These are phyloP conservation scores for Xylaria nigripes DNA, from an alignment of 495 filamentous ascomycete genomes.

Conservation along the genomic window DNA sequence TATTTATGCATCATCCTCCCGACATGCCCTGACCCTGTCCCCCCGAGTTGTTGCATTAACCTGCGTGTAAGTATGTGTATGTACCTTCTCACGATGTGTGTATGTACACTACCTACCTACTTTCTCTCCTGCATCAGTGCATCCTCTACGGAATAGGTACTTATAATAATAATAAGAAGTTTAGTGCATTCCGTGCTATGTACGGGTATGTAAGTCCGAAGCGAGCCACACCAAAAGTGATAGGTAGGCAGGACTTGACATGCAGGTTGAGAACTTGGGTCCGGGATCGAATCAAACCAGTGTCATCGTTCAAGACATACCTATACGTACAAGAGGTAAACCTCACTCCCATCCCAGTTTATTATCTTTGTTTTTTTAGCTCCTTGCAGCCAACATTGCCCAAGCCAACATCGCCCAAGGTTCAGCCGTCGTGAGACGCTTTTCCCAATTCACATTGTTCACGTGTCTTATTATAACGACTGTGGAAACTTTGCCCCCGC, in stretches of 20 bases:
- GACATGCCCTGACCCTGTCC: neutral
- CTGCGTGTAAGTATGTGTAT: neutral
- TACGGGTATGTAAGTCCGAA: neutral
- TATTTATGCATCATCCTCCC: slow-evolving; percentile 5
- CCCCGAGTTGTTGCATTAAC: neutral
- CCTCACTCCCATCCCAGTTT: neutral
- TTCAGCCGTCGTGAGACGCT: neutral
- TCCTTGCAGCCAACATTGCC: neutral
- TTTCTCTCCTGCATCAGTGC: neutral
- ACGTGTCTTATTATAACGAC: neutral
- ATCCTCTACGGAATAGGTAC: neutral
- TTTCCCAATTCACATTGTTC: neutral
- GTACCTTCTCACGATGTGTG: neutral
- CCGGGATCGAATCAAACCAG: neutral
- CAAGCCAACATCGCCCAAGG: neutral
- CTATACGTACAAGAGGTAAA: neutral
- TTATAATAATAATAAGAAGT: neutral
- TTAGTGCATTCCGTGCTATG: neutral
- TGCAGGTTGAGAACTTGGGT: neutral
- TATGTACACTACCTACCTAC: neutral
- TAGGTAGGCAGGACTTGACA: neutral
- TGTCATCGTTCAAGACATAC: neutral
- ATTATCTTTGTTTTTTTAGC: neutral
- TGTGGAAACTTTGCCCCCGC: neutral
- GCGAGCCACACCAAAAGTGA: neutral